phyloP scores from a whole-genome alignment of 345 rosid genomes.

The Aegle marmelos region DNA sequence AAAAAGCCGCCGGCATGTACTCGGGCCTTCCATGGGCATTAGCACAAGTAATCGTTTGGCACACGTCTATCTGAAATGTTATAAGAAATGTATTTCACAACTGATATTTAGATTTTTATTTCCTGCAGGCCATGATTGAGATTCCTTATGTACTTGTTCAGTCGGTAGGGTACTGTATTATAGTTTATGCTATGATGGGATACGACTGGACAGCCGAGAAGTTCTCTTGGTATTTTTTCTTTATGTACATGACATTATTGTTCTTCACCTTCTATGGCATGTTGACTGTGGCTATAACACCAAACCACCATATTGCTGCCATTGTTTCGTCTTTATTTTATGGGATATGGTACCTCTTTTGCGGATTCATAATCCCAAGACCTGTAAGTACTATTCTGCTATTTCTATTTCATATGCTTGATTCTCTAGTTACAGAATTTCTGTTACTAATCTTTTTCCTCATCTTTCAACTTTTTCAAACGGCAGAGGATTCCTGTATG shows the following conservation, averaged over 20 bases:
- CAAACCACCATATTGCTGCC: slow-evolving; percentile 39
- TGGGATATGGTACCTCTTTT: slow-evolving; percentile 36
- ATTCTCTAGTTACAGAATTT: not conserved
- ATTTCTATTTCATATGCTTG: not conserved
- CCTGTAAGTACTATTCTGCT: slow-evolving; percentile 19
- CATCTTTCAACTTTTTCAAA: not conserved
- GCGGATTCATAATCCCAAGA: slow-evolving; percentile 38
- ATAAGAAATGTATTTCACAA: not conserved
- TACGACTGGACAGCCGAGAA: slow-evolving; percentile 32
- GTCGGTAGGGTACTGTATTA: slow-evolving; percentile 22
- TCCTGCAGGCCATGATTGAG: slow-evolving; percentile 38
- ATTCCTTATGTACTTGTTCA: slow-evolving; percentile 38
- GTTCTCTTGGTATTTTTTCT: slow-evolving; percentile 41
- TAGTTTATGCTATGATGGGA: slow-evolving; percentile 41
- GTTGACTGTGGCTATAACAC: slow-evolving; percentile 38
- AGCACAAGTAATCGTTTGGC: not conserved
- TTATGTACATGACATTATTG: slow-evolving; percentile 39
- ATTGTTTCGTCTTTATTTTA: slow-evolving; percentile 34
- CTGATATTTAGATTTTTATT: not conserved
- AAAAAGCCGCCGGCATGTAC: slow-evolving; percentile 60
- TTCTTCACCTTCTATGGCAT: slow-evolving; percentile 52
- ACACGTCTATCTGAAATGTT: not conserved
- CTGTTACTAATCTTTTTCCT: not conserved
- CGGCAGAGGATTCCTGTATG: slow-evolving; percentile 47
- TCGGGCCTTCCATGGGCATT: slow-evolving; percentile 31